phyloP scores from a whole-genome alignment of 192 early-diverging fungal genomes.

The Phlyctochytrium arcticum region DNA sequence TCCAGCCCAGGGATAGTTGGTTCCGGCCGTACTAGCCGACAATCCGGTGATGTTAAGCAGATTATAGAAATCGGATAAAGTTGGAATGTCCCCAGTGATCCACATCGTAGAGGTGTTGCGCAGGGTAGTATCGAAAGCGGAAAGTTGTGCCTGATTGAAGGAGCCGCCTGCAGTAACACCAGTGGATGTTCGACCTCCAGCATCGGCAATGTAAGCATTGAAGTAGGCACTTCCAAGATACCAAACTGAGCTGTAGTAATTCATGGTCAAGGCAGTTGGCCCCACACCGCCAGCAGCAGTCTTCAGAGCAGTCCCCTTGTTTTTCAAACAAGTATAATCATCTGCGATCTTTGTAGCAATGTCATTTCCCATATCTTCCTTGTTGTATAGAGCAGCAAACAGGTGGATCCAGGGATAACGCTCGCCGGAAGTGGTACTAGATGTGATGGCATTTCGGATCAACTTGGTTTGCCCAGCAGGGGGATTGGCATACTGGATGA shows the following conservation, averaged over 20 bases:
- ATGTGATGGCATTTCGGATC: background rate
- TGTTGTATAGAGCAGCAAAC: slow-evolving; percentile 9
- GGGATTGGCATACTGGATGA: background rate
- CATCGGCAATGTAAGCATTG: background rate
- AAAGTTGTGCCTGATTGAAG: background rate
- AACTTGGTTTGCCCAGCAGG: background rate
- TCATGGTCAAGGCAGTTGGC: background rate
- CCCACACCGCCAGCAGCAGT: background rate
- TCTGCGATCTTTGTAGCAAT: background rate
- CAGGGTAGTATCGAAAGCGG: background rate
- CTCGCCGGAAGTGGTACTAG: background rate
- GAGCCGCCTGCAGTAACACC: background rate
- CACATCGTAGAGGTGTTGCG: background rate
- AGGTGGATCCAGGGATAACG: slow-evolving; percentile 7
- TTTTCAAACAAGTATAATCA: slow-evolving; percentile 11
- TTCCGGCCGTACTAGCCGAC: background rate
- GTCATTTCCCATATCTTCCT: background rate
- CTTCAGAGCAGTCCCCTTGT: background rate
- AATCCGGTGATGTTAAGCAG: background rate
- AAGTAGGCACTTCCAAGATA: background rate
- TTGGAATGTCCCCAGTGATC: background rate
- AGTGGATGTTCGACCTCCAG: background rate
- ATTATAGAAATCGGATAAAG: background rate
- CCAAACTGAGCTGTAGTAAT: background rate
- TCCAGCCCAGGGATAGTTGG: background rate